Evolutionary conservation across 257 asterid genomes (phyloP).

Genomic region (Salvia miltiorrhiza): DNA sequence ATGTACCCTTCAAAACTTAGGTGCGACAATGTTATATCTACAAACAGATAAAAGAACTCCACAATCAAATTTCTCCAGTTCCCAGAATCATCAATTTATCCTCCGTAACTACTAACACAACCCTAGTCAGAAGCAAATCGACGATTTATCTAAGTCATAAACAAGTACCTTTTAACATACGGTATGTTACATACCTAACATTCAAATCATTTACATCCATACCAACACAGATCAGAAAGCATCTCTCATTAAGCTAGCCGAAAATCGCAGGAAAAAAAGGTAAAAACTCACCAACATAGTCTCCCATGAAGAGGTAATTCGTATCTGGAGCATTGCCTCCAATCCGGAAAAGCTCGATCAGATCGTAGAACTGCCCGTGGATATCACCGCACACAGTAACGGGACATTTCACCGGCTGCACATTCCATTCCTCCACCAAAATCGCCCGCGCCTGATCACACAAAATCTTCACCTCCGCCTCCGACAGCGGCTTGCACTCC

Average conservation of each 20-base stretch:
- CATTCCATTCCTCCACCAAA: constrained; percentile 95
- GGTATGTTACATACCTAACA: no score
- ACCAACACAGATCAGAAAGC: constrained; percentile 24
- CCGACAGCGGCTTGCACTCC: constrained; percentile 91
- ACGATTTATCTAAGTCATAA: background rate
- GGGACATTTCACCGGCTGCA: constrained; percentile 97
- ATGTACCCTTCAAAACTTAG: constrained; percentile 4
- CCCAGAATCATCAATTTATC: background rate
- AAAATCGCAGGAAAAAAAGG: background rate
- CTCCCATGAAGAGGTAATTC: constrained; percentile 96
- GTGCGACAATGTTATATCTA: background rate
- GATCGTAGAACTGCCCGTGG: constrained; percentile 93
- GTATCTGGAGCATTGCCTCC: constrained; percentile 95
- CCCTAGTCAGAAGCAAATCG: constrained; percentile 7
- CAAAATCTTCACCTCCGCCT: constrained; percentile 76
- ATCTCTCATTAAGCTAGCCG: background rate
- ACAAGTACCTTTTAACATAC: constrained; percentile 7
- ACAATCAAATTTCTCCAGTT: constrained; percentile 5
- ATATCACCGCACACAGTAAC: constrained; percentile 95
- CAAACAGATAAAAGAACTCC: background rate
- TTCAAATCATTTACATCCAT: constrained; percentile 18
- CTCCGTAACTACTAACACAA: constrained; percentile 13
- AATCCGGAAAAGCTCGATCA: constrained; percentile 86
- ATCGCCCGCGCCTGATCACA: constrained; percentile 93
- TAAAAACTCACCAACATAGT: constrained; percentile 75